Conservation (phyloP, 176 grass and related monocot species). For the Poa pratensis region DNA sequence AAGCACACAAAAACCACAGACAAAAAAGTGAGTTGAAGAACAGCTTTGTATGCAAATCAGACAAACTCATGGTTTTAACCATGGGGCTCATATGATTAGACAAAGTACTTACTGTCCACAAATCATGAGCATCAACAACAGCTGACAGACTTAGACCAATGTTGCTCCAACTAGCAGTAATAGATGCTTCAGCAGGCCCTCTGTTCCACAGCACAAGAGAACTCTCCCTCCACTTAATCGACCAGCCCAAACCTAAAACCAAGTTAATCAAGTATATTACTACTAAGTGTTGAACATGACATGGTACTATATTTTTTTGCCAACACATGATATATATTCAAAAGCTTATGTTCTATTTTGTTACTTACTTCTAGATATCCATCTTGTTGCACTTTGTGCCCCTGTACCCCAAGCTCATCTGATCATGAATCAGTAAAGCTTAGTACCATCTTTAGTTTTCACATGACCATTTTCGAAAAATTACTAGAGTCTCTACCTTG, state of each 20-base stretch:
- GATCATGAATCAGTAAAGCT: conserved; percentile 18
- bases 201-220: conserved; percentile 60
- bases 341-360: conserved; percentile 13
- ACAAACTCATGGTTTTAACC: conserved; percentile 2
- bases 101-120: conserved; percentile 56
- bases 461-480: neutral
- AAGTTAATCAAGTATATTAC: conserved; percentile 10
- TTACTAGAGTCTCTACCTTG: conserved; percentile 48
- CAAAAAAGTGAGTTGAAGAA: neutral
- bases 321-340: neutral
- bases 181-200: conserved; percentile 33
- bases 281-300: neutral
- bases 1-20: conserved; percentile 12
- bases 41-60: neutral
- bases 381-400: conserved; percentile 47
- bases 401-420: conserved; percentile 62
- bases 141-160: conserved; percentile 47
- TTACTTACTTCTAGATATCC: conserved; percentile 39
- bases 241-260: conserved; percentile 60
- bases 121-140: conserved; percentile 50
- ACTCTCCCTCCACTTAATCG: conserved; percentile 46
- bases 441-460: conserved; percentile 4
- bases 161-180: conserved; percentile 46
- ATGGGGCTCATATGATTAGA: conserved; percentile 6
- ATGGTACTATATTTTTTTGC: conserved; percentile 14